Percentiles rank a stretch among this genome's conserved stretches.
These are phyloP conservation scores for Mortierella alpina DNA, from an alignment of 192 early-diverging fungal species.

Conservation along the genomic window DNA sequence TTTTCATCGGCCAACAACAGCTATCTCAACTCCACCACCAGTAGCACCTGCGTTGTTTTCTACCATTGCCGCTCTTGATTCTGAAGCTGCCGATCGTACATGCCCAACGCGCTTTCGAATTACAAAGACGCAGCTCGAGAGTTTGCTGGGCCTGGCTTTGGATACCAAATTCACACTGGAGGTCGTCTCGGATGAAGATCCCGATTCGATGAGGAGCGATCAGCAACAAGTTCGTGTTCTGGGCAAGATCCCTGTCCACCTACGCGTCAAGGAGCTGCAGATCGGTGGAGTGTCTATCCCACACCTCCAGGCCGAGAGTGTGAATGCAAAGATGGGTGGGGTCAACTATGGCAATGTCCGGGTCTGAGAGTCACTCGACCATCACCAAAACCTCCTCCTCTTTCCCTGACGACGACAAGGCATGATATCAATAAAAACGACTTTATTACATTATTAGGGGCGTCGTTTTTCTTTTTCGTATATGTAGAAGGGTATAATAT, in stretches of 20 bases:
- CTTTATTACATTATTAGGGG: too few relatives aligned
- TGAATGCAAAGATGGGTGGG: constrained; percentile 9
- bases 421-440: too few relatives aligned
- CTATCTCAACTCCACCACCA: too few relatives aligned
- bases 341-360: constrained; percentile 35
- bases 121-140: constrained; percentile 10
- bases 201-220: neutral
- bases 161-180: constrained; percentile 13
- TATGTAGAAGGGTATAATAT: too few relatives aligned
- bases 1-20: too few relatives aligned
- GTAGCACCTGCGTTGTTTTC: too few relatives aligned
- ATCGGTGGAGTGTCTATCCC: constrained; percentile 21
- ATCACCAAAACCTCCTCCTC: neutral
- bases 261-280: constrained; percentile 16
- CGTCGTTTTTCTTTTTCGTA: too few relatives aligned
- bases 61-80: too few relatives aligned
- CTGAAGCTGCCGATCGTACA: too few relatives aligned
- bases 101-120: neutral
- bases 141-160: constrained; percentile 4
- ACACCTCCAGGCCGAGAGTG: neutral
- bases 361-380: neutral
- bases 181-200: constrained; percentile 1
- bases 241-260: constrained; percentile 28
- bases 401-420: neutral
- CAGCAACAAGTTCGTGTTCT: neutral